These are phyloP conservation scores for Neurospora sp. DNA, from an alignment of 495 filamentous ascomycete species.

Conservation along the genomic window DNA sequence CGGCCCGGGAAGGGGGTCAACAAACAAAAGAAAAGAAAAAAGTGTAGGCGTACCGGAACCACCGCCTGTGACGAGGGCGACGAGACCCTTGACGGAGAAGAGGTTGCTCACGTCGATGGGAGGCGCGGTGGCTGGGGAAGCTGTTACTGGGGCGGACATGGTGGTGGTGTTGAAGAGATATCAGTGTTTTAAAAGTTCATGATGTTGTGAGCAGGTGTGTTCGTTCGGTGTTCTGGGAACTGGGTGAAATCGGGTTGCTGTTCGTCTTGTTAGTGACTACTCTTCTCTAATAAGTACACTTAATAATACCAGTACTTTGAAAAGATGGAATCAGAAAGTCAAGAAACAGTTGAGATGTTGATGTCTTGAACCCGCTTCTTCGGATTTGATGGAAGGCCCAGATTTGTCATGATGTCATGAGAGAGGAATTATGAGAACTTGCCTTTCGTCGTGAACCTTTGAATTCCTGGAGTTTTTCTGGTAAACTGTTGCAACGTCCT, in stretches of 20 bases:
- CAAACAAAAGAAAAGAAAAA: no score
- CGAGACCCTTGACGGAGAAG: conserved; percentile 48
- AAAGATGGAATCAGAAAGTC: not conserved
- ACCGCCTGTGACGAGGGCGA: conserved; percentile 55
- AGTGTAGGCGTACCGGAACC: conserved; percentile 39
- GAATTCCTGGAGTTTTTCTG: not conserved
- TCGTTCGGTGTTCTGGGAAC: not conserved
- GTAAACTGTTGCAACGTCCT: not conserved
- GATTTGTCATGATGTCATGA: not conserved
- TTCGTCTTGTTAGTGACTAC: not conserved
- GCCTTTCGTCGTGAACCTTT: not conserved
- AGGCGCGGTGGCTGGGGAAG: not conserved
- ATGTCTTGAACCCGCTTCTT: not conserved
- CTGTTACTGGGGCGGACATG: not conserved
- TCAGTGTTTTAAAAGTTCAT: not conserved
- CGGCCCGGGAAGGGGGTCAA: no score
- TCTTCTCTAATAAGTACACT: no score
- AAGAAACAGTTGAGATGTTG: not conserved
- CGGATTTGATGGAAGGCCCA: not conserved
- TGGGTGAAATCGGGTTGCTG: not conserved
- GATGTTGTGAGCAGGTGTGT: not conserved
- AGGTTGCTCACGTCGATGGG: conserved; percentile 31
- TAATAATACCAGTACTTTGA: not conserved
- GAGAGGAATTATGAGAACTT: not conserved
- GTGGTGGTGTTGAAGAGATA: not conserved